Conservation (phyloP, 257 asterid species). For the Agastache rugosa region DNA sequence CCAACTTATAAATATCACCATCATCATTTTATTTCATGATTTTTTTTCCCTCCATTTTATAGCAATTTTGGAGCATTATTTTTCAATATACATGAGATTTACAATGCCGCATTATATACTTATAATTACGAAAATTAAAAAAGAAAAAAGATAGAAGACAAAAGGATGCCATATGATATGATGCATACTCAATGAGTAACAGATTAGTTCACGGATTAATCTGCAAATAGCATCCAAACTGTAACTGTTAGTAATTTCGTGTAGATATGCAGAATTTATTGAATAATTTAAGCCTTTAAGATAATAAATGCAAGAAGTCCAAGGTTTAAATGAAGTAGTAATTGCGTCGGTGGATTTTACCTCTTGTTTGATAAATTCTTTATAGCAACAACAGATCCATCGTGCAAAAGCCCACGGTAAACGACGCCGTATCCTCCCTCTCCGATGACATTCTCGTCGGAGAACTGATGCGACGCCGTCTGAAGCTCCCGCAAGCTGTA, state of each 20-base stretch:
- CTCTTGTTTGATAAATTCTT: slow-evolving; percentile 78
- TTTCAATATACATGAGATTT: background rate
- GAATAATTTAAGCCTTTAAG: background rate
- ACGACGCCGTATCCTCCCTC: slow-evolving; percentile 91
- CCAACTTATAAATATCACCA: background rate
- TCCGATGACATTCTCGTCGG: slow-evolving; percentile 70
- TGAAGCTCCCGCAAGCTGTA: slow-evolving; percentile 71
- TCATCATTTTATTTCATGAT: background rate
- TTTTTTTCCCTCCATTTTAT: background rate
- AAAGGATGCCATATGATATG: background rate
- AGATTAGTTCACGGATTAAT: background rate
- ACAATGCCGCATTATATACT: background rate
- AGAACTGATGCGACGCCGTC: slow-evolving; percentile 64
- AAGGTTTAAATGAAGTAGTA: slow-evolving; percentile 15
- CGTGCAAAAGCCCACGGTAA: slow-evolving; percentile 67
- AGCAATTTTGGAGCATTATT: background rate
- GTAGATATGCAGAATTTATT: background rate
- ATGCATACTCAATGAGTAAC: background rate
- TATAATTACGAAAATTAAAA: background rate
- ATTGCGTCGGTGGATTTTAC: slow-evolving; percentile 46
- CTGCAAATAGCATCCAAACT: slow-evolving; percentile 1
- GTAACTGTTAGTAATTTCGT: background rate
- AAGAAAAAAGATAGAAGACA: background rate
- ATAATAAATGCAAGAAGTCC: slow-evolving; percentile 14
- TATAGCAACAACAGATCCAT: slow-evolving; percentile 74